phyloP scores from a whole-genome alignment of 345 rosid genomes.

The Streptanthus diversifolius region DNA sequence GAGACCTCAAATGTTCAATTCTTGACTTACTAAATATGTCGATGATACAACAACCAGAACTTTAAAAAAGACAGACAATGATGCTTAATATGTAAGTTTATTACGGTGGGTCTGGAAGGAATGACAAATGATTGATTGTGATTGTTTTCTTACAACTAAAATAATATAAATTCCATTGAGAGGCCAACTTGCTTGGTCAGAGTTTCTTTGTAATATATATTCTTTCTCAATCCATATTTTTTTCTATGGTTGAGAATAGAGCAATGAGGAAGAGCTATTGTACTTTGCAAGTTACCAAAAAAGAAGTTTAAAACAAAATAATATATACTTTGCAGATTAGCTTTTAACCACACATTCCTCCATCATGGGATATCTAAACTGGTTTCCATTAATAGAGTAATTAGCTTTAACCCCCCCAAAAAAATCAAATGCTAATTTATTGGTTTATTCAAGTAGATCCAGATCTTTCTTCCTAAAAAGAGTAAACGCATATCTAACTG shows the following conservation, averaged over 20 bases:
- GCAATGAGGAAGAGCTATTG: slow-evolving; percentile 4
- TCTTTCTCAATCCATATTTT: background rate
- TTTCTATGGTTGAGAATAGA: slow-evolving; percentile 13
- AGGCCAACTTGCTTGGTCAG: slow-evolving; percentile 20
- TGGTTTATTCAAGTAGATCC: background rate
- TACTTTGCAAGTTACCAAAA: slow-evolving; percentile 6
- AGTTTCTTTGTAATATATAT: background rate
- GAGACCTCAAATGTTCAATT: background rate
- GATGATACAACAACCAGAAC: background rate
- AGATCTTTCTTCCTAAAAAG: background rate
- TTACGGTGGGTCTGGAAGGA: slow-evolving; percentile 6
- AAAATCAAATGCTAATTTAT: background rate
- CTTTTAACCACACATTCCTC: slow-evolving; percentile 1
- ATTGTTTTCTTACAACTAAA: background rate
- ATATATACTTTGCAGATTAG: background rate
- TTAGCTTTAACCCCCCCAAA: background rate
- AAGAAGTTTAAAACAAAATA: background rate
- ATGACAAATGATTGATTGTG: slow-evolving; percentile 17
- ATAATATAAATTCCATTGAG: background rate
- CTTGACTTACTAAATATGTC: slow-evolving; percentile 14
- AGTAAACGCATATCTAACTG: background rate
- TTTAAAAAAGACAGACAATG: background rate
- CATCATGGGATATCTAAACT: background rate
- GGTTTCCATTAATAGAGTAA: background rate
- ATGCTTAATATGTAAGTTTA: slow-evolving; percentile 12